Evolutionary conservation across 495 filamentous ascomycete genomes (phyloP).

Genomic region (Penicillium robsamsonii): DNA sequence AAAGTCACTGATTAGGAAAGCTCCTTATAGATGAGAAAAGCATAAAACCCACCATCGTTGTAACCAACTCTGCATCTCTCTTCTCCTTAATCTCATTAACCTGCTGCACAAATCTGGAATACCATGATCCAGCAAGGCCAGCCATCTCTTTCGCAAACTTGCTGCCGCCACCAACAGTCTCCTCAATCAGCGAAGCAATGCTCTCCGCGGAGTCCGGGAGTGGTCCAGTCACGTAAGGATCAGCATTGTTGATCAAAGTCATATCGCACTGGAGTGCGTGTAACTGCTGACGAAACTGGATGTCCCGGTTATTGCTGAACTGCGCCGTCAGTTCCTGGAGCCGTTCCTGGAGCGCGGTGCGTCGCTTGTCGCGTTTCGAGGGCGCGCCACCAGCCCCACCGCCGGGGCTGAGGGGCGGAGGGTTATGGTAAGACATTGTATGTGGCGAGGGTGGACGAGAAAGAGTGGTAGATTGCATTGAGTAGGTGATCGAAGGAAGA

Average conservation of each 20-base stretch:
- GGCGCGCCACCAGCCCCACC: conserved; percentile 33
- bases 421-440: conserved; percentile 12
- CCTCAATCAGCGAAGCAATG: conserved; percentile 61
- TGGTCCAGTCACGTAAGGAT: conserved; percentile 70
- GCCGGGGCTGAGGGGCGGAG: conserved; percentile 35
- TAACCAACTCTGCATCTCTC: conserved; percentile 73
- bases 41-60: conserved; percentile 63
- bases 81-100: conserved; percentile 83
- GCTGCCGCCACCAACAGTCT: conserved; percentile 50
- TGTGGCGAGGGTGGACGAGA: conserved; percentile 39
- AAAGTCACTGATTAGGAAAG: background rate
- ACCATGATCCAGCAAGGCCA: conserved; percentile 73
- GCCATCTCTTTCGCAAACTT: conserved; percentile 56
- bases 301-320: conserved; percentile 77
- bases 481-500: conserved; percentile 14
- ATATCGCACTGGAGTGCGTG: conserved; percentile 87
- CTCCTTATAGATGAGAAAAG: background rate
- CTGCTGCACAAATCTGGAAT: conserved; percentile 75
- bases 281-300: conserved; percentile 83
- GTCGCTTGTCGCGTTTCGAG: conserved; percentile 88
- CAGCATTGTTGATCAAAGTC: conserved; percentile 75
- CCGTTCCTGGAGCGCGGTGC: conserved; percentile 72
- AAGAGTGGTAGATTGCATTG: conserved; percentile 34
- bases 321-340: conserved; percentile 68
- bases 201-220: conserved; percentile 69